Base-by-base conservation (phyloP, 352 stramenopile species). In the Elongisporangium senticosum region DNA sequence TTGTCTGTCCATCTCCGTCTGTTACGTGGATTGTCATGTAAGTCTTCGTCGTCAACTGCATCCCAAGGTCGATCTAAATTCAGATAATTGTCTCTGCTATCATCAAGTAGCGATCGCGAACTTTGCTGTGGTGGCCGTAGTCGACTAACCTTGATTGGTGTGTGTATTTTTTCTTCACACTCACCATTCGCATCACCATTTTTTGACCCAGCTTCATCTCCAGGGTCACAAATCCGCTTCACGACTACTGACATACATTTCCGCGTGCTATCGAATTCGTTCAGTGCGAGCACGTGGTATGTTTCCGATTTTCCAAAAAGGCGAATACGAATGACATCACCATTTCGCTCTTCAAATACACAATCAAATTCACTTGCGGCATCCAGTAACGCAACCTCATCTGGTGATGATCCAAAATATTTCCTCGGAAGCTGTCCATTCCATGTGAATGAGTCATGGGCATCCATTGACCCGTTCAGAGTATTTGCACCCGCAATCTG, bases 201-300 rank as follows among this genome's bases (percentile, higher is more conserved):
- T 4, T 43, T 43, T 17, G 33, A 17, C 11, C 4, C 10, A 3
- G 8, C 56, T 1, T 58, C 47, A 8, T 64, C 56, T 33, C n/a
- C 26, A n/a, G 28, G 20, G 2, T 51, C 59, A 19, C 40, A 51
- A 24, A 92, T 62, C 61, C 70, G 68, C 56, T 86, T 81, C 14
- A 90, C 83, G 1, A 91, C 75, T 4, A 93, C 83, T 0, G 80
- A 93, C 86, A 93, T 95, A 50, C 86, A 95, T 55, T 93, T 93
- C 8, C 84, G 62, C 2, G 87, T 91, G 53, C 86, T 95, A 61
- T 95, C 86, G 24, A 94, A 95, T 51, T 96, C 87, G 51, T 94
- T 95, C 7, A 94, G 53, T 10, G 84, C 87, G 7, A 96, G 59
- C 13, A 95, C 49, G 49, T 83, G 83, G 48, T 92, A 93, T 3